Evolutionary conservation across 2,329 filamentous ascomycete genomes (phyloP).

Genomic region (Myriangium duriaei): DNA sequence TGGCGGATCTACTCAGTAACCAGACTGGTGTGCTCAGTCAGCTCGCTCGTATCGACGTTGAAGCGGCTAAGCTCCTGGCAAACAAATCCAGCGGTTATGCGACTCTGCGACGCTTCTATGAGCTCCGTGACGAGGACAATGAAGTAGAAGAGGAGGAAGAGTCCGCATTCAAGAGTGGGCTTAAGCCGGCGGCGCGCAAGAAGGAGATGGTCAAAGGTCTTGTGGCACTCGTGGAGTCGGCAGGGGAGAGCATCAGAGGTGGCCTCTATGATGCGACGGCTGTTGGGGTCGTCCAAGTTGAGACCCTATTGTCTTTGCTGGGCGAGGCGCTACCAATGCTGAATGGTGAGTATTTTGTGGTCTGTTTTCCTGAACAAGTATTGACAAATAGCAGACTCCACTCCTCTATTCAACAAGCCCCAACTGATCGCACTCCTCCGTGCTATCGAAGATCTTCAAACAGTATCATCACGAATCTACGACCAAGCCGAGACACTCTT

Average conservation of each 20-base stretch:
- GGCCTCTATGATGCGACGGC: conserved; percentile 73
- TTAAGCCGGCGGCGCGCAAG: conserved; percentile 47
- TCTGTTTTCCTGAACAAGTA: too few relatives aligned
- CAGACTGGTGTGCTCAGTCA: conserved; percentile 59
- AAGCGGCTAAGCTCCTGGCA: conserved; percentile 72
- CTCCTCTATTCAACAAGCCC: conserved; percentile 43
- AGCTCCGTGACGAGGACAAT: conserved; percentile 62
- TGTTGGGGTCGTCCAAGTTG: conserved; percentile 75
- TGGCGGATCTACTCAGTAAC: conserved; percentile 56
- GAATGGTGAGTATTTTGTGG: conserved; percentile 41
- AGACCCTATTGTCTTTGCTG: conserved; percentile 70
- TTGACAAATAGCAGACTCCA: conserved; percentile 20
- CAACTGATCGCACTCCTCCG: conserved; percentile 67
- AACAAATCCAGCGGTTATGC: conserved; percentile 86
- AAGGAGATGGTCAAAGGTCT: conserved; percentile 62
- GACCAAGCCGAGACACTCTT: conserved; percentile 68
- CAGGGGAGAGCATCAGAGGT: conserved; percentile 81
- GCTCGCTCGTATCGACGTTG: conserved; percentile 61
- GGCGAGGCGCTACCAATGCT: conserved; percentile 74
- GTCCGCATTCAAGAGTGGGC: conserved; percentile 18
- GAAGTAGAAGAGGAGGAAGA: conserved; percentile 7
- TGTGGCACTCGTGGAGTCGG: conserved; percentile 70
- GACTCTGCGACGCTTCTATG: conserved; percentile 79
- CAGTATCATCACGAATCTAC: conserved; percentile 60
- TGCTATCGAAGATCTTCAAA: conserved; percentile 67